These are phyloP conservation scores for Aristolochia fimbriata DNA, from an alignment of 164 flowering plant genomes.

Conservation along the genomic window DNA sequence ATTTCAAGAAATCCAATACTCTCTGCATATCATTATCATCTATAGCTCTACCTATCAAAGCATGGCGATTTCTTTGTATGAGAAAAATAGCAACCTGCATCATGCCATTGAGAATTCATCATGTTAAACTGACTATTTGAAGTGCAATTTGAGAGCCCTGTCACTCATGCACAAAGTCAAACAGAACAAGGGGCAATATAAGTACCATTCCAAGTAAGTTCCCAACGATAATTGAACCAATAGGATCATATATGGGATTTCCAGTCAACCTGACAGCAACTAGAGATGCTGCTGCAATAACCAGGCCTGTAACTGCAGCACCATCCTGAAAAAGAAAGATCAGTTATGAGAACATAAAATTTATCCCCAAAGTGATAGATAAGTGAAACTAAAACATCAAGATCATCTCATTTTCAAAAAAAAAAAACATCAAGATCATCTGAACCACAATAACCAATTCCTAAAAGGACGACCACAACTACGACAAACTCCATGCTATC, in stretches of 20 bases:
- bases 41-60: slow-evolving; percentile 96
- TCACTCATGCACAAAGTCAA: neutral
- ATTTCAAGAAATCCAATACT: slow-evolving; percentile 69
- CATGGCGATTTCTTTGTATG: slow-evolving; percentile 93
- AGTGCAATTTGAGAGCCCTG: neutral
- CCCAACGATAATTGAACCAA: slow-evolving; percentile 91
- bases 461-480: too few species aligned
- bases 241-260: slow-evolving; percentile 89
- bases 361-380: neutral
- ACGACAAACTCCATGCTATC: too few species aligned
- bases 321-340: slow-evolving; percentile 60
- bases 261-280: slow-evolving; percentile 86
- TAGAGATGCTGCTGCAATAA: slow-evolving; percentile 80
- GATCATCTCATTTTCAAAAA: too few species aligned
- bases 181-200: neutral
- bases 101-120: neutral
- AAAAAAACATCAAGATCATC: too few species aligned
- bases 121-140: neutral
- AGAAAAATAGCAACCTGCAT: slow-evolving; percentile 95
- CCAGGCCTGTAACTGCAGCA: slow-evolving; percentile 95
- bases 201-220: slow-evolving; percentile 91
- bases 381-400: too few species aligned
- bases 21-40: slow-evolving; percentile 90
- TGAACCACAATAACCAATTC: too few species aligned
- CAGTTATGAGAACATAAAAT: neutral